Conservation (phyloP, 371 early-diverging fungal species). For the Batrachochytrium dendrobatidis region DNA sequence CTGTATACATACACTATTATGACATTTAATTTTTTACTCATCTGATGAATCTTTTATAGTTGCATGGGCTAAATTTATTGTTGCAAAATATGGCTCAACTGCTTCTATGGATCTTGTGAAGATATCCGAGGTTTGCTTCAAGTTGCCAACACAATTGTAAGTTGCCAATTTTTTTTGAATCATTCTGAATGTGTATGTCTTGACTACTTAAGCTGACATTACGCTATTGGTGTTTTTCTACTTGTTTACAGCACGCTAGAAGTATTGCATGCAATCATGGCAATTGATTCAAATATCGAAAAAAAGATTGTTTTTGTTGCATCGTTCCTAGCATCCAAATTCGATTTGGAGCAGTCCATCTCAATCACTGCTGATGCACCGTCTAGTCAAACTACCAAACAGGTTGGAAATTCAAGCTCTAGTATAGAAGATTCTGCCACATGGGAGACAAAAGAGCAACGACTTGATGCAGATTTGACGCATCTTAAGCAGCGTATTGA, state of each 20-base stretch:
- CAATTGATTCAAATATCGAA: not conserved
- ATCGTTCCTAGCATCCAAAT: not conserved
- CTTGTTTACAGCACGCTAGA: not conserved
- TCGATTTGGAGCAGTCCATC: not conserved
- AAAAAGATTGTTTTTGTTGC: not conserved
- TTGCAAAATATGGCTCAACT: not conserved
- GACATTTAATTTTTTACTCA: not conserved
- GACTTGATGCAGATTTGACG: not conserved
- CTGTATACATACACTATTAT: not conserved
- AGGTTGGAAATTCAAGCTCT: no score
- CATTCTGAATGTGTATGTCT: no score
- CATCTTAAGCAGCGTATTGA: not conserved
- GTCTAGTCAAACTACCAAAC: no score
- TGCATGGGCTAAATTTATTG: conserved; percentile 14
- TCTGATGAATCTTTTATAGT: conserved; percentile 2
- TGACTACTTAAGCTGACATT: no score
- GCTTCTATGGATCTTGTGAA: no score
- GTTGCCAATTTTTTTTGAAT: not conserved
- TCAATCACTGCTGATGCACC: no score
- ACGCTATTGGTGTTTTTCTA: not conserved
- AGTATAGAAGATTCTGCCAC: no score
- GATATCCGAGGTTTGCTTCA: no score
- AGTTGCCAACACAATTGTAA: no score
- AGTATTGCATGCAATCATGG: not conserved
- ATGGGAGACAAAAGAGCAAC: not conserved